Conservation (phyloP, 1,139 yeast species). For the Kazachstania sp. region DNA sequence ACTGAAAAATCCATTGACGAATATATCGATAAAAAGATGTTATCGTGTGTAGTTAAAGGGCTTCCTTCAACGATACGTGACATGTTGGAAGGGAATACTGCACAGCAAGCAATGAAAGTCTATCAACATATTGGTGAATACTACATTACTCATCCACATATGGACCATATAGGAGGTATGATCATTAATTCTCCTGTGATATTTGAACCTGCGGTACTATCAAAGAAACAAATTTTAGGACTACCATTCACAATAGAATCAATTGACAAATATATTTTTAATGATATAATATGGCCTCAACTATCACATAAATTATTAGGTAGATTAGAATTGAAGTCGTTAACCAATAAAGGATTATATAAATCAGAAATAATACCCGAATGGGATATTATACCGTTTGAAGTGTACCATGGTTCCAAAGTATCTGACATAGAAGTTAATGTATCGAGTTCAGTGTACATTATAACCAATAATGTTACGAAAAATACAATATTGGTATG, state of each 20-base stretch:
- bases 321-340: constrained; percentile 14
- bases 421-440: constrained; percentile 7
- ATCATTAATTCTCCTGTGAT: constrained; percentile 65
- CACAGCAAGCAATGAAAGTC: constrained; percentile 6
- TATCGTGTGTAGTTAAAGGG: not conserved
- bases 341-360: constrained; percentile 6
- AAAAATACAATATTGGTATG: constrained; percentile 45
- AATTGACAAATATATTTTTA: constrained; percentile 52
- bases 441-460: constrained; percentile 43
- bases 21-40: not conserved
- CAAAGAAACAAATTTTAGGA: constrained; percentile 45
- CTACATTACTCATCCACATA: constrained; percentile 73
- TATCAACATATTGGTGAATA: constrained; percentile 33
- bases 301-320: constrained; percentile 13
- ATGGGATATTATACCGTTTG: constrained; percentile 18
- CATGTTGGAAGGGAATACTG: not conserved
- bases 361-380: constrained; percentile 12
- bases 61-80: not conserved
- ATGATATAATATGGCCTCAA: constrained; percentile 77
- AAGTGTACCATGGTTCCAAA: constrained; percentile 20
- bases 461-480: constrained; percentile 35
- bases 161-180: constrained; percentile 69
- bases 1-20: not conserved
- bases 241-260: constrained; percentile 45
- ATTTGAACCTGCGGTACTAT: constrained; percentile 13